Evolutionary conservation across 2,329 filamentous ascomycete species (phyloP).

Genomic region (Aspergillus ruber): DNA sequence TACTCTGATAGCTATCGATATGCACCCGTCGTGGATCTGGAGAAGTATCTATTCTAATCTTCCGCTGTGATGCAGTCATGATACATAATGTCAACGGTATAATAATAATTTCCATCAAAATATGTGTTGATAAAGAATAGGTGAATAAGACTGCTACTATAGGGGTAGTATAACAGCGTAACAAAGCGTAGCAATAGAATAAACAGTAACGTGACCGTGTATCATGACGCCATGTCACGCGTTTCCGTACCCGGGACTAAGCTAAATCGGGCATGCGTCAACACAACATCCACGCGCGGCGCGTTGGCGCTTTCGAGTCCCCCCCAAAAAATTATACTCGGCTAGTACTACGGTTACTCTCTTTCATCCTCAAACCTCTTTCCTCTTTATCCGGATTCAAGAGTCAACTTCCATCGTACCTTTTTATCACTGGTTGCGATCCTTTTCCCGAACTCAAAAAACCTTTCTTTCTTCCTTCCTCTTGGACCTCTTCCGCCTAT

Average conservation of each 20-base stretch:
- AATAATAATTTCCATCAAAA: no score
- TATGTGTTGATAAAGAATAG: no score
- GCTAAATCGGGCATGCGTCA: constrained; percentile 15
- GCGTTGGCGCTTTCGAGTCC: constrained; percentile 15
- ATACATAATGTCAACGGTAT: no score
- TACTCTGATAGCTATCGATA: background rate
- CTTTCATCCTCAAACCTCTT: background rate
- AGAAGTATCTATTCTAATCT: background rate
- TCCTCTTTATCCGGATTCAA: background rate
- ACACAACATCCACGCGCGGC: constrained; percentile 29
- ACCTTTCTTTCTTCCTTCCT: background rate
- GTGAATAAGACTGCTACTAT: no score
- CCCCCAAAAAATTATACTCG: constrained; percentile 2
- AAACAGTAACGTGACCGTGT: background rate
- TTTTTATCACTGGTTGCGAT: background rate
- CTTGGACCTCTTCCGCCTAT: constrained; percentile 8
- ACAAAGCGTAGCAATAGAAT: no score
- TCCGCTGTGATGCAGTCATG: no score
- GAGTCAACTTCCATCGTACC: background rate
- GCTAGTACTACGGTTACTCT: background rate
- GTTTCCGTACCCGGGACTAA: constrained; percentile 21
- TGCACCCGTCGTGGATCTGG: background rate
- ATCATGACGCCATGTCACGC: constrained; percentile 11
- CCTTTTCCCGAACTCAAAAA: background rate
- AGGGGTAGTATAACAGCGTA: no score